Evolutionary conservation across 2,329 filamentous ascomycete genomes (phyloP), one percentile per base, ranked within the genome.

Genomic region (Pseudopyrenochaeta lycopersici): DNA sequence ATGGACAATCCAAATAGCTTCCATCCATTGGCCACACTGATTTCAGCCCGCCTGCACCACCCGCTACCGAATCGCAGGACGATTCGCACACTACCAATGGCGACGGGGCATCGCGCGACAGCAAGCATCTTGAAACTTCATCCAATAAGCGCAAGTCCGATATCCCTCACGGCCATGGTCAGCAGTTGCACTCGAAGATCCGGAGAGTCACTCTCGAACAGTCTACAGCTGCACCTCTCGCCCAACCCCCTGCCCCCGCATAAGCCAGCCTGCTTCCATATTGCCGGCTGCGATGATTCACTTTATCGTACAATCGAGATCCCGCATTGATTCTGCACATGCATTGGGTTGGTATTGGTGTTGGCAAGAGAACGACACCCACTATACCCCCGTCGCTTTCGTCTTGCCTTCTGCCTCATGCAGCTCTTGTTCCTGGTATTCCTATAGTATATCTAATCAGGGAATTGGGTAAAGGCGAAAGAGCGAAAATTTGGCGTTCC

Each of bases 91-190:
- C 47, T 41, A 50, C 44, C n/a, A 42, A 33, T 21, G 41, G 30
- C 12, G 46, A 46, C 36, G 52, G 23, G 2, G 31, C 27, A 17
- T 27, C 38, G 2, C 33, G 23, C 33, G 43, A n/a, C 4, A 29
- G 5, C 43, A 56, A 31, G 30, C 41, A 30, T 21, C 50, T 18
- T 30, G 47, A 33, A 43, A 39, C 32, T 35, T 41, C 30, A 38
- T 57, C 47, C 39, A 50, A 46, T 48, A 66, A 66, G 41, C 63
- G 63, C 40, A 66, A 66, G 40, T 62, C 63, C 17, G 61, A 66
- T 15, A 23, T 47, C 7, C 23, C 52, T 9, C 46, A 57, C 38
- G 52, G 58, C 30, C 47, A 47, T 12, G 49, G 48, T 29, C 30
- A 36, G 9, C 44, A 41, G n/a, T 47, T 12, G 33, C n/a, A 49